Conservation (phyloP, 495 filamentous ascomycete genomes). For the Sordaria brevicollis region DNA sequence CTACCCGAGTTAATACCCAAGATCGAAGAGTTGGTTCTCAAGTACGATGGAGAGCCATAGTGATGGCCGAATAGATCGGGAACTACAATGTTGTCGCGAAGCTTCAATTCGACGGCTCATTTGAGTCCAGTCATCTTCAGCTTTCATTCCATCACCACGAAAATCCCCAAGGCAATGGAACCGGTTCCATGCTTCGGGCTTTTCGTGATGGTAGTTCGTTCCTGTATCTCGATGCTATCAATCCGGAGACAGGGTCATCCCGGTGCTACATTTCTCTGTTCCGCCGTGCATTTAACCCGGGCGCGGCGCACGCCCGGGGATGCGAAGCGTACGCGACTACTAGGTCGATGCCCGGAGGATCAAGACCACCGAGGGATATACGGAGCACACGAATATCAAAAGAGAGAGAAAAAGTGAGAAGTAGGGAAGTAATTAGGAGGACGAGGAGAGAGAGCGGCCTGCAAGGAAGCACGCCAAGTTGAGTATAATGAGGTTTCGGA, state of each 20-base stretch:
- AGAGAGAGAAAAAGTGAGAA: not conserved
- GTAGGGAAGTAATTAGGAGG: not conserved
- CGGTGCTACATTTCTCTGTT: not conserved
- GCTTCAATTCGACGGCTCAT: not conserved
- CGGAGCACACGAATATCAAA: not conserved
- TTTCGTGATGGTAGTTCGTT: not conserved
- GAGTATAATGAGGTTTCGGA: not conserved
- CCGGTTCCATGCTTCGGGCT: not conserved
- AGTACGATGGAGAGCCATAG: slow-evolving; percentile 5
- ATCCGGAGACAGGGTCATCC: not conserved
- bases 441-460: not conserved
- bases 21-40: slow-evolving; percentile 43
- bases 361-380: not conserved
- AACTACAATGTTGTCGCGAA: not conserved
- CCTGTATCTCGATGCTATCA: not conserved
- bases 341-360: not conserved
- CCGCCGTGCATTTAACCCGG: not conserved
- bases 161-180: not conserved
- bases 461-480: not conserved
- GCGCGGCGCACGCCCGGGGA: not conserved
- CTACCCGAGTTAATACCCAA: slow-evolving; percentile 61
- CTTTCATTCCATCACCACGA: not conserved
- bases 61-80: not conserved
- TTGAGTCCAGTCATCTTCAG: not conserved
- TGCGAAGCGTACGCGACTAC: not conserved